Base-by-base conservation (phyloP, 441 rosid species). In the Erodium texanum region DNA sequence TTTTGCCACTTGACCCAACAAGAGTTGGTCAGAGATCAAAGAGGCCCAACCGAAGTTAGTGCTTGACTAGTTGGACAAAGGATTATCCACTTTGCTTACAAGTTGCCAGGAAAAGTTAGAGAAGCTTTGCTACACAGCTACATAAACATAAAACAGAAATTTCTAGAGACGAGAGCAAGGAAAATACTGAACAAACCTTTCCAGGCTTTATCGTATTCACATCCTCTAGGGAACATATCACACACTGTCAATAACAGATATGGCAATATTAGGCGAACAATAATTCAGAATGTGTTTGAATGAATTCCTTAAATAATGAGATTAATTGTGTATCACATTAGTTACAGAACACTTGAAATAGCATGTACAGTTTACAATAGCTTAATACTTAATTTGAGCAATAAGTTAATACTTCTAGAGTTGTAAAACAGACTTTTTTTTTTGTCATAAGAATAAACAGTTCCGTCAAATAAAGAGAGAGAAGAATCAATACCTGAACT, bases 161-260 rank as follows among this genome's bases (percentile, higher is more conserved):
- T 58, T 10, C 15, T 2, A 45, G n/a, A 45, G 52, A 45, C 3
- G 16, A 45, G 52, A 43, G 50, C 23, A 20, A 56, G 62, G 62
- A 56, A 56, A 20, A 56, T 20, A 11, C 62, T 56, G 23, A 9
- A 56, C 81, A 65, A 45, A 90, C 99, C 99, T 90, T 89, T 73
- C 98, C 99, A 32, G 95, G 98, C 82, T 84, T 89, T 36, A 87
- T 78, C 24, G 76, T 34, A 59, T 78, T 82, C 80, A 86, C 88
- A 71, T 95, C 99, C 83, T 90, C 97, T 74, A 95, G 80, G 56
- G 99, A 92, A 72, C 99, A 95, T 68, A 95, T 89, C 63, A 80
- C 99, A 66, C 89, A 77, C 99, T 92, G 87, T 75, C 76, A 79
- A 75, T 65, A 82, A 68, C 43, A 66, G 78, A 50, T 66, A 23